Evolutionary conservation across 768 basidiomycete genomes (phyloP).

Genomic region (Lepiota brunneoincarnata): DNA sequence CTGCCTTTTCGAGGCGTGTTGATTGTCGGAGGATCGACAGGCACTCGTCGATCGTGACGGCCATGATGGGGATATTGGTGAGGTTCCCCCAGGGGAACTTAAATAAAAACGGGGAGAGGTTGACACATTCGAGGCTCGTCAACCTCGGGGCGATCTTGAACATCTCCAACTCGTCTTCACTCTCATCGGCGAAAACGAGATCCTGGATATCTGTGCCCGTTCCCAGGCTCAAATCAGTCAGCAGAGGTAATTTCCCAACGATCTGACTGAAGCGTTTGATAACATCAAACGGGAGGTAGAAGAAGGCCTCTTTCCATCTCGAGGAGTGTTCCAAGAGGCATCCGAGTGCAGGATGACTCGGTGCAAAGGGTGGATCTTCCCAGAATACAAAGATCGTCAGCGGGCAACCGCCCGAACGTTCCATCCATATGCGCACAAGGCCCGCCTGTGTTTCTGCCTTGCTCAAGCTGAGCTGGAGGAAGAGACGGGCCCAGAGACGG

Average conservation of each 20-base stretch:
- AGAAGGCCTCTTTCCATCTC: slow-evolving; percentile 32
- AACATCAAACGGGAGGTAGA: slow-evolving; percentile 30
- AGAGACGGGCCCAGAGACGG: slow-evolving; percentile 39
- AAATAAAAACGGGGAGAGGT: slow-evolving; percentile 30
- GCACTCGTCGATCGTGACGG: slow-evolving; percentile 29
- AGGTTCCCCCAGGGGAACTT: slow-evolving; percentile 33
- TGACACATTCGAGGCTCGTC: slow-evolving; percentile 31
- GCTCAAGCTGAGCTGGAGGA: slow-evolving; percentile 24
- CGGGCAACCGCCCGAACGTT: slow-evolving; percentile 29
- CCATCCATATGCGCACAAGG: slow-evolving; percentile 30
- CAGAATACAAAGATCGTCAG: slow-evolving; percentile 32
- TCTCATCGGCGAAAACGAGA: slow-evolving; percentile 5
- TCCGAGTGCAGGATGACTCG: slow-evolving; percentile 27
- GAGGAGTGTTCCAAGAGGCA: slow-evolving; percentile 26
- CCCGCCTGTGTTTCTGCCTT: slow-evolving; percentile 18
- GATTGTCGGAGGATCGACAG: slow-evolving; percentile 27
- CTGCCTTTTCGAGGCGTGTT: slow-evolving; percentile 23
- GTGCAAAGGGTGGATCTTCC: slow-evolving; percentile 27
- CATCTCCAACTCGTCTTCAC: slow-evolving; percentile 19
- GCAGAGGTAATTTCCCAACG: slow-evolving; percentile 25
- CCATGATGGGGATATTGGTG: slow-evolving; percentile 27
- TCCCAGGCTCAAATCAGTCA: slow-evolving; percentile 31
- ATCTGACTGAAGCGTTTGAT: slow-evolving; percentile 26
- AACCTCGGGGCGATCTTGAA: slow-evolving; percentile 29
- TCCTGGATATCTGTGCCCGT: slow-evolving; percentile 24